Evolutionary conservation across 805 yeast genomes (phyloP).

Genomic region (Candida michaelii): DNA sequence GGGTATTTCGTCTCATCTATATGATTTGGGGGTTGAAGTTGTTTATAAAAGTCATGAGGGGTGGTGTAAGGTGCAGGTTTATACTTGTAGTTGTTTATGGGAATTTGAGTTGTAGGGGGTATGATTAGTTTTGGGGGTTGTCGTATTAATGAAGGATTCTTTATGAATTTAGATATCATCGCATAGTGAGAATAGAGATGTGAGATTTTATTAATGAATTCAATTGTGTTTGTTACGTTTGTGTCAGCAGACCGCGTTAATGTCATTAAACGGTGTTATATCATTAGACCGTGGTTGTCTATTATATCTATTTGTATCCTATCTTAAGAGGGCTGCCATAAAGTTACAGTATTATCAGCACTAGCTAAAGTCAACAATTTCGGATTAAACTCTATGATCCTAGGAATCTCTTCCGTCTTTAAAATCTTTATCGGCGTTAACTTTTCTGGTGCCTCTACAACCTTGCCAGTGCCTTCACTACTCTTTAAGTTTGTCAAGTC

Average conservation of each 20-base stretch:
- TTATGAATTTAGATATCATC: slow-evolving; percentile 8
- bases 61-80: background rate
- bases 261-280: too few species aligned
- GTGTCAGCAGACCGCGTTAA: too few species aligned
- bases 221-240: too few species aligned
- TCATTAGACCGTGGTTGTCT: too few species aligned
- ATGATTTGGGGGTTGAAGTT: slow-evolving; percentile 10
- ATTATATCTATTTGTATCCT: background rate
- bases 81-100: background rate
- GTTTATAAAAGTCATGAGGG: slow-evolving; percentile 4
- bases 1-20: slow-evolving; percentile 22
- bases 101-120: background rate
- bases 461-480: slow-evolving; percentile 17
- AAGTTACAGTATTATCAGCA: slow-evolving; percentile 49
- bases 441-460: slow-evolving; percentile 19
- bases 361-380: slow-evolving; percentile 59
- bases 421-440: slow-evolving; percentile 25
- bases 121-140: background rate
- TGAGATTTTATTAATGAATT: too few species aligned
- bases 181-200: too few species aligned
- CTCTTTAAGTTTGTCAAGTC: slow-evolving; percentile 27
- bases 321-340: slow-evolving; percentile 31
- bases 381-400: slow-evolving; percentile 61
- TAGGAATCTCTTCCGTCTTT: slow-evolving; percentile 35
- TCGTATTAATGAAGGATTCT: slow-evolving; percentile 7